Conservation (phyloP, 2,329 filamentous ascomycete species). For the Penicillium hordei region DNA sequence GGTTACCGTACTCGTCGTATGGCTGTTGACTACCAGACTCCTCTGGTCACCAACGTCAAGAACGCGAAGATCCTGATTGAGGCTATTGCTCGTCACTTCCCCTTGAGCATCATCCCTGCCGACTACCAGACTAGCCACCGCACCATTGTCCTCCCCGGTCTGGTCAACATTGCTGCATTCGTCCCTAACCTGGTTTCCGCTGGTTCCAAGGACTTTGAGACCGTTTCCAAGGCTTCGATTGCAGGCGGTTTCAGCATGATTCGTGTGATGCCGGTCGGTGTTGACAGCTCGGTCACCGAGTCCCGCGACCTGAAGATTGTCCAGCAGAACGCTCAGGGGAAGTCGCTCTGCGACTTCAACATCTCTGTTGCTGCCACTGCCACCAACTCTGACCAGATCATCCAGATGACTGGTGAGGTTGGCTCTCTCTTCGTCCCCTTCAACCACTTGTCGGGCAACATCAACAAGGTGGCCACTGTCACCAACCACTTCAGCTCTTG, state of each 20-base stretch:
- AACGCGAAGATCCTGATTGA: slow-evolving; percentile 97
- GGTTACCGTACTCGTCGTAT: slow-evolving; percentile 95
- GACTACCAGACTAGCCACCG: slow-evolving; percentile 91
- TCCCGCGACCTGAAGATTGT: slow-evolving; percentile 68
- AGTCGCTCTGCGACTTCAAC: slow-evolving; percentile 75
- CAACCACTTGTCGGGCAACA: slow-evolving; percentile 76
- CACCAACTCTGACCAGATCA: slow-evolving; percentile 72
- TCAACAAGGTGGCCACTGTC: slow-evolving; percentile 78
- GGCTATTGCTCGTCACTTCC: slow-evolving; percentile 85
- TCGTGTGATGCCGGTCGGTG: slow-evolving; percentile 72
- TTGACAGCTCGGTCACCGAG: slow-evolving; percentile 72
- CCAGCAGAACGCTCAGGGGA: slow-evolving; percentile 67
- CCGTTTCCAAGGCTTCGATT: slow-evolving; percentile 70
- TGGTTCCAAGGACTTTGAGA: slow-evolving; percentile 66
- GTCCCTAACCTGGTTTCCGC: slow-evolving; percentile 69
- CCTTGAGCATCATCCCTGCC: slow-evolving; percentile 75
- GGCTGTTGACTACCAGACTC: slow-evolving; percentile 97
- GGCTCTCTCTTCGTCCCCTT: slow-evolving; percentile 81
- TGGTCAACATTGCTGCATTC: slow-evolving; percentile 78
- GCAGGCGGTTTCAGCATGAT: slow-evolving; percentile 78
- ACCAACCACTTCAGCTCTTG: slow-evolving; percentile 76
- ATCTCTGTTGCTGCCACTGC: slow-evolving; percentile 74
- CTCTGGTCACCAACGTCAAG: slow-evolving; percentile 97
- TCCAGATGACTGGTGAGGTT: slow-evolving; percentile 69
- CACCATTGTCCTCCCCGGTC: slow-evolving; percentile 69